phyloP scores from a whole-genome alignment of 2,329 filamentous ascomycete species.

The Trichoderma aggressivum region DNA sequence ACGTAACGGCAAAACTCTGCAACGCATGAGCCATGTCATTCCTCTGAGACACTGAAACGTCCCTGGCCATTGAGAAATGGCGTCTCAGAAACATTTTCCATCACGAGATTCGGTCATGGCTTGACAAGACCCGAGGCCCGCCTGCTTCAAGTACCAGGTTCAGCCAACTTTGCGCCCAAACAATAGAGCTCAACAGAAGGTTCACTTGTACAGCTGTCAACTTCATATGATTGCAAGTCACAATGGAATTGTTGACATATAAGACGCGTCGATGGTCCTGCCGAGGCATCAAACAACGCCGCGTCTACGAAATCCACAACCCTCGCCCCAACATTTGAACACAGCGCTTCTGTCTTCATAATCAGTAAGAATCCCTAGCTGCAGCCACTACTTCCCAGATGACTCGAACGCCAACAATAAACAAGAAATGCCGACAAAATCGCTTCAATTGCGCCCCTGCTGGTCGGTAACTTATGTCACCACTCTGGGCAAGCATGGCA shows the following conservation, averaged over 20 bases:
- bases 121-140: background rate
- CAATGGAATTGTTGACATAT: background rate
- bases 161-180: background rate
- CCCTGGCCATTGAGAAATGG: background rate
- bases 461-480: background rate
- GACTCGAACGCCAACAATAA: background rate
- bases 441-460: background rate
- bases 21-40: background rate
- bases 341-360: background rate
- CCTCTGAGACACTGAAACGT: background rate
- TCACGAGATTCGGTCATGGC: background rate
- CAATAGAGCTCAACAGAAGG: background rate
- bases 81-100: background rate
- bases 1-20: background rate
- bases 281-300: background rate
- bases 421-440: background rate
- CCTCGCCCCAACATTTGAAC: fast-evolving
- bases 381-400: background rate
- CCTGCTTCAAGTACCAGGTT: background rate
- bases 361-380: background rate
- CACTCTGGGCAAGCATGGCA: background rate
- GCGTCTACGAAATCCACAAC: background rate
- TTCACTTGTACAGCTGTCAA: background rate
- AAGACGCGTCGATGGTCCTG: background rate
- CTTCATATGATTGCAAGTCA: background rate